phyloP scores from a whole-genome alignment of 371 early-diverging fungal genomes.

The Synchytrium microbalum region DNA sequence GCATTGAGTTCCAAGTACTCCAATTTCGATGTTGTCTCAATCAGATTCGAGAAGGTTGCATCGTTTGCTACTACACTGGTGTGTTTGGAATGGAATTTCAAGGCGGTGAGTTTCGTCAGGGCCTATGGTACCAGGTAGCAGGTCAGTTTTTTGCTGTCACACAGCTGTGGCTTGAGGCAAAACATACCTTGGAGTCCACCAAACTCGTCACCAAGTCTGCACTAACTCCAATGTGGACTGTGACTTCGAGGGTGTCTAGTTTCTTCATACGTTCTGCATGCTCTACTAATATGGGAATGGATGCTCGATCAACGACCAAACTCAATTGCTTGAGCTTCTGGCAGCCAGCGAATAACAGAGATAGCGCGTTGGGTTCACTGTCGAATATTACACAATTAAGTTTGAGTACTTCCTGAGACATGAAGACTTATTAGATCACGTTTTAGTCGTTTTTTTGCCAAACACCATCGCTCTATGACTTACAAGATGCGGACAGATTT shows the following conservation, averaged over 20 bases:
- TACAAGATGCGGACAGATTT: too few species aligned
- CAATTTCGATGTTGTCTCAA: constrained; percentile 10
- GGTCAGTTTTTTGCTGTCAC: too few species aligned
- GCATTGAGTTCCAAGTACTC: constrained; percentile 36
- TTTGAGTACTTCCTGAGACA: too few species aligned
- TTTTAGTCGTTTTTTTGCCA: too few species aligned
- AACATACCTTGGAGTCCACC: constrained; percentile 14
- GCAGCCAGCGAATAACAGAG: constrained; percentile 18
- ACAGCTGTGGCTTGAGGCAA: too few species aligned
- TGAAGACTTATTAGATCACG: too few species aligned
- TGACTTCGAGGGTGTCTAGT: constrained; percentile 28
- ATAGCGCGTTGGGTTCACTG: constrained; percentile 17
- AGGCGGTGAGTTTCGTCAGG: constrained; percentile 19
- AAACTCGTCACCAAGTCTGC: constrained; percentile 15
- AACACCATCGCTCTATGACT: too few species aligned
- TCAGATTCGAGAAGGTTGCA: constrained; percentile 12
- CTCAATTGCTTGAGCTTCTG: constrained; percentile 20
- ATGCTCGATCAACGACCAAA: constrained; percentile 27
- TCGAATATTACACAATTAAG: constrained; percentile 37
- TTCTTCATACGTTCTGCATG: constrained; percentile 15
- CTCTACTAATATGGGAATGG: constrained; percentile 18
- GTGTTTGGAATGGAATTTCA: constrained; percentile 35
- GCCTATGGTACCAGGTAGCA: too few species aligned
- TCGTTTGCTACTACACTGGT: constrained; percentile 27
- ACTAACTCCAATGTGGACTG: constrained; percentile 33